Conservation (phyloP, 1,139 yeast genomes). For the Spathaspora sp. region DNA sequence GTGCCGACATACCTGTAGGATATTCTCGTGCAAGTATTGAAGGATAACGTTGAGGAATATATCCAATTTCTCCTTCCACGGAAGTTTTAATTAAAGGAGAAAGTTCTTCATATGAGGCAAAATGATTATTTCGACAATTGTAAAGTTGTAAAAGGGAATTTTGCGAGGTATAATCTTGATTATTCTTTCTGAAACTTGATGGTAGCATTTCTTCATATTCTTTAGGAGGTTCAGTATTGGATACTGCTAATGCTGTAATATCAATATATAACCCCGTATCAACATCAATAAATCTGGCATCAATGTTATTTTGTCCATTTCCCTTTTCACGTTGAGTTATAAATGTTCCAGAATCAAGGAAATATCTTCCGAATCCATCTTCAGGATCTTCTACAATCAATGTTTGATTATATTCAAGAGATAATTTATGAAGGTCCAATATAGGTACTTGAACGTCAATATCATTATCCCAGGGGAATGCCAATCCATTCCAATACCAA, state of each 20-base stretch:
- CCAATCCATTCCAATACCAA: constrained; percentile 41
- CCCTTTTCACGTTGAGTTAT: constrained; percentile 32
- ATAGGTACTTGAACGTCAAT: constrained; percentile 41
- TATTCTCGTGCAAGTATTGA: constrained; percentile 33
- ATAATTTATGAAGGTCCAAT: constrained; percentile 27
- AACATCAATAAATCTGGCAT: constrained; percentile 39
- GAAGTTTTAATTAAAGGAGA: constrained; percentile 25
- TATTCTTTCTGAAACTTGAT: constrained; percentile 5
- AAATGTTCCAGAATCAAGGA: constrained; percentile 32
- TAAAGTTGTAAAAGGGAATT: constrained; percentile 23
- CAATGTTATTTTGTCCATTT: constrained; percentile 36
- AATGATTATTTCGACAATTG: constrained; percentile 34
- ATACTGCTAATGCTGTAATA: constrained; percentile 34
- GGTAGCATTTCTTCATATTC: constrained; percentile 22
- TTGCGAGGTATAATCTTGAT: constrained; percentile 4
- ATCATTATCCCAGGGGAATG: constrained; percentile 41
- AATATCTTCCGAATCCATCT: constrained; percentile 33
- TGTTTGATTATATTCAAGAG: constrained; percentile 37
- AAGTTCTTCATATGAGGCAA: constrained; percentile 22
- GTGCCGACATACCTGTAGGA: constrained; percentile 23
- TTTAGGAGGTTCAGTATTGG: constrained; percentile 30
- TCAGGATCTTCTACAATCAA: constrained; percentile 28
- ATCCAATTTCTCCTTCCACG: constrained; percentile 43
- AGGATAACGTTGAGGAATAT: constrained; percentile 32
- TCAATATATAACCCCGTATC: constrained; percentile 41